These are phyloP conservation scores for Zygotorulaspora mrakii DNA, from an alignment of 1,139 yeast species.

Conservation along the genomic window DNA sequence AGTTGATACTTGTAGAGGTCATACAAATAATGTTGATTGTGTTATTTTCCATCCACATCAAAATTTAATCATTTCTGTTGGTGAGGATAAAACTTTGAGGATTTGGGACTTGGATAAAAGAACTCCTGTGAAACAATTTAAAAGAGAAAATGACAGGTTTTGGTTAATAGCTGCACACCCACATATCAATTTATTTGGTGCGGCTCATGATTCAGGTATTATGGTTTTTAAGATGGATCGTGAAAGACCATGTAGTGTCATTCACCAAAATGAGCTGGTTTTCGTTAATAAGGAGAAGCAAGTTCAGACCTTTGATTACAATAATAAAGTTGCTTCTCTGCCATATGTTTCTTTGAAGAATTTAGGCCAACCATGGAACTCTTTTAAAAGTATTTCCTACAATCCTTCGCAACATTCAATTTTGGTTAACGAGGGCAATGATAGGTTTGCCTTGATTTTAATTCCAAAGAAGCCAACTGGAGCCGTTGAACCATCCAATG, in stretches of 20 bases:
- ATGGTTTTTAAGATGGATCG: slow-evolving; percentile 97
- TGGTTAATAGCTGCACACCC: slow-evolving; percentile 94
- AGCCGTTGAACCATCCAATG: slow-evolving; percentile 82
- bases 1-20: slow-evolving; percentile 97
- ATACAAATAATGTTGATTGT: slow-evolving; percentile 86
- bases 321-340: slow-evolving; percentile 54
- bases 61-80: slow-evolving; percentile 86
- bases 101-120: slow-evolving; percentile 96
- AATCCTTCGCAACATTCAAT: slow-evolving; percentile 90
- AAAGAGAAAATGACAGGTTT: slow-evolving; percentile 90
- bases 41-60: slow-evolving; percentile 92
- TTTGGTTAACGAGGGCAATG: slow-evolving; percentile 64
- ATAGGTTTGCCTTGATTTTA: slow-evolving; percentile 66
- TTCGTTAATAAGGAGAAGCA: slow-evolving; percentile 84
- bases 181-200: slow-evolving; percentile 83
- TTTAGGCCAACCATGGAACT: slow-evolving; percentile 81
- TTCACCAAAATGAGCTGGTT: slow-evolving; percentile 65
- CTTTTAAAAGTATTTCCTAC: slow-evolving; percentile 79
- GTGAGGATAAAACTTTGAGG: slow-evolving; percentile 96
- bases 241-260: slow-evolving; percentile 87
- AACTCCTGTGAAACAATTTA: slow-evolving; percentile 88
- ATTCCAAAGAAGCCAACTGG: slow-evolving; percentile 88
- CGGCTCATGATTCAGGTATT: slow-evolving; percentile 96
- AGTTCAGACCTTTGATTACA: slow-evolving; percentile 73
- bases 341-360: slow-evolving; percentile 83